These are phyloP conservation scores for Cystobasidium slooffiae DNA, from an alignment of 1,284 basidiomycete species.

Conservation along the genomic window DNA sequence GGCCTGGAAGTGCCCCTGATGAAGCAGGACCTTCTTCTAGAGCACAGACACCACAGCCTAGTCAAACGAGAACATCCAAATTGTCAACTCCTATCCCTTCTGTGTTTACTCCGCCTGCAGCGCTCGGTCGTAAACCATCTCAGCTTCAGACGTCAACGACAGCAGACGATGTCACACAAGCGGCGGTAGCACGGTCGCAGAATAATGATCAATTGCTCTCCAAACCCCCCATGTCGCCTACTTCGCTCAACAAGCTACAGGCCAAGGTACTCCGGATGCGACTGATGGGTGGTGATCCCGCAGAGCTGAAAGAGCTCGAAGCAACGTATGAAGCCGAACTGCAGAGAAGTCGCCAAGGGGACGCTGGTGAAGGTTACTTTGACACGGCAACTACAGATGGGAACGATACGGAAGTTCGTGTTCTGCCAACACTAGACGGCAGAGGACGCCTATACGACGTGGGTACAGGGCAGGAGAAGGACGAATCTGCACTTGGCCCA, in stretches of 20 bases:
- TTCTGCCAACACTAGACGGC: slow-evolving; percentile 87
- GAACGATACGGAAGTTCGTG: slow-evolving; percentile 65
- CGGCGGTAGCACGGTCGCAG: slow-evolving; percentile 24
- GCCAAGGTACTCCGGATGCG: slow-evolving; percentile 90
- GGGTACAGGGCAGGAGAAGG: slow-evolving; percentile 67
- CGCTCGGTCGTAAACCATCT: slow-evolving; percentile 45
- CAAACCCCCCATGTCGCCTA: slow-evolving; percentile 57
- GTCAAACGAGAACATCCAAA: slow-evolving; percentile 59
- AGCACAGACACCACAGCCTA: slow-evolving; percentile 22
- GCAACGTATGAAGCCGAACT: slow-evolving; percentile 76
- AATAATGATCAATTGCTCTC: not conserved
- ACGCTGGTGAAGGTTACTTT: slow-evolving; percentile 56
- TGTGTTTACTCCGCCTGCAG: slow-evolving; percentile 75
- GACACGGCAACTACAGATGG: slow-evolving; percentile 51
- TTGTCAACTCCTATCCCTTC: slow-evolving; percentile 77
- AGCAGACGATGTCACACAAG: slow-evolving; percentile 38
- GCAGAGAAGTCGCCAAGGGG: slow-evolving; percentile 59
- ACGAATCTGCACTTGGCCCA: slow-evolving; percentile 65
- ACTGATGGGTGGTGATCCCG: slow-evolving; percentile 68
- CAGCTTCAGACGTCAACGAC: slow-evolving; percentile 41
- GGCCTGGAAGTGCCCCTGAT: slow-evolving; percentile 55
- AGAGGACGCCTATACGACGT: slow-evolving; percentile 88
- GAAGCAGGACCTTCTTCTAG: slow-evolving; percentile 55
- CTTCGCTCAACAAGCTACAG: slow-evolving; percentile 85
- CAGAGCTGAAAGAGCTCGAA: slow-evolving; percentile 75